phyloP scores from a whole-genome alignment of 257 asterid genomes.

The Solanum virginianum region DNA sequence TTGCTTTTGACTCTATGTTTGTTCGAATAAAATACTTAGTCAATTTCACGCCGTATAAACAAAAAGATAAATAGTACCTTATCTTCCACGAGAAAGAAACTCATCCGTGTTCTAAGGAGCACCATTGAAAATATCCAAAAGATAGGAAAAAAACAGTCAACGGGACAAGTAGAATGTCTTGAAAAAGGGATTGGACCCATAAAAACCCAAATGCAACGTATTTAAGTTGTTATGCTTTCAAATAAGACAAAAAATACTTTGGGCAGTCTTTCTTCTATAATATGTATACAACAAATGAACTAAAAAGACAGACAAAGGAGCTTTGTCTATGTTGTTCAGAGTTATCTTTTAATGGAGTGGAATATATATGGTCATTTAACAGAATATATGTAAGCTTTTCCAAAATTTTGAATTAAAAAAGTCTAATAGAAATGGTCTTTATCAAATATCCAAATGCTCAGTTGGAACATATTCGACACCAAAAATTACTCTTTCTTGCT shows the following conservation, averaged over 20 bases:
- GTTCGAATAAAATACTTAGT: too few species aligned
- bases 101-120: neutral
- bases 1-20: neutral
- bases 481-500: too few species aligned
- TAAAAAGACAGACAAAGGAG: neutral
- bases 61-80: neutral
- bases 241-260: neutral
- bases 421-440: neutral
- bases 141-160: conserved; percentile 10
- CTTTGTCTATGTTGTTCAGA: neutral
- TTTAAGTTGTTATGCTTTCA: neutral
- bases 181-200: conserved; percentile 33
- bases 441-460: neutral
- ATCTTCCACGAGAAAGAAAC: neutral
- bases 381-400: neutral
- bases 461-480: too few species aligned
- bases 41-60: neutral
- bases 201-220: conserved; percentile 1
- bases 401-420: neutral
- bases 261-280: conserved; percentile 10
- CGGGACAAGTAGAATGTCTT: conserved; percentile 43
- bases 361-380: neutral
- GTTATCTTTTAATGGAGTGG: too few species aligned
- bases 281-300: neutral
- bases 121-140: neutral